phyloP scores from a whole-genome alignment of 306 rosid species.

The Cucurbita argyrosperma region DNA sequence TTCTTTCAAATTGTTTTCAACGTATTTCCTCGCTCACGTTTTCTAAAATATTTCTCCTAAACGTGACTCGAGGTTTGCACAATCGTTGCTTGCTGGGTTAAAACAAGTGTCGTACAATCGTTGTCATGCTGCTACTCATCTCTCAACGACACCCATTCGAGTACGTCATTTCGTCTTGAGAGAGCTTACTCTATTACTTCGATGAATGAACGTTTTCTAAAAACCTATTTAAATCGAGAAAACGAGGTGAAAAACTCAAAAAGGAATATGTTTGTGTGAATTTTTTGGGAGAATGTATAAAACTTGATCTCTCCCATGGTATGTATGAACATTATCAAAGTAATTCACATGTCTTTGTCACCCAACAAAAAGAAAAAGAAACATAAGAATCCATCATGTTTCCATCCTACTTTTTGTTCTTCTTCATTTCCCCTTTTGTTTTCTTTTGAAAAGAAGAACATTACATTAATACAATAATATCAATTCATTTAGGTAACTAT shows the following conservation, averaged over 20 bases:
- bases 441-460: neutral
- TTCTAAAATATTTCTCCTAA: too few relatives aligned
- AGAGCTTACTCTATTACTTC: too few relatives aligned
- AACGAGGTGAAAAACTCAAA: neutral
- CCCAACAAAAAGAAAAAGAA: constrained; percentile 37
- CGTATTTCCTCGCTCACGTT: too few relatives aligned
- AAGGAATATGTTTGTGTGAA: too few relatives aligned
- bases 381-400: constrained; percentile 27
- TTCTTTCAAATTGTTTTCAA: too few relatives aligned
- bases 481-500: neutral
- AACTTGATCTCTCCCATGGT: neutral
- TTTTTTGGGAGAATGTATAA: neutral
- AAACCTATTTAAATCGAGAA: neutral
- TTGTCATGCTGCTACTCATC: too few relatives aligned
- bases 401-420: constrained; percentile 15
- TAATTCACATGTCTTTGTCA: constrained; percentile 76
- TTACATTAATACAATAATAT: neutral
- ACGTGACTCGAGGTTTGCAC: too few relatives aligned
- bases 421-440: neutral
- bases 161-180: too few relatives aligned
- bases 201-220: neutral
- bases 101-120: too few relatives aligned
- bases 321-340: constrained; percentile 31
- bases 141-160: too few relatives aligned
- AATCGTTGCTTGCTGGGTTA: too few relatives aligned